Evolutionary conservation across 805 yeast species (phyloP).

Genomic region (Wickerhamomyces xylosicus): DNA sequence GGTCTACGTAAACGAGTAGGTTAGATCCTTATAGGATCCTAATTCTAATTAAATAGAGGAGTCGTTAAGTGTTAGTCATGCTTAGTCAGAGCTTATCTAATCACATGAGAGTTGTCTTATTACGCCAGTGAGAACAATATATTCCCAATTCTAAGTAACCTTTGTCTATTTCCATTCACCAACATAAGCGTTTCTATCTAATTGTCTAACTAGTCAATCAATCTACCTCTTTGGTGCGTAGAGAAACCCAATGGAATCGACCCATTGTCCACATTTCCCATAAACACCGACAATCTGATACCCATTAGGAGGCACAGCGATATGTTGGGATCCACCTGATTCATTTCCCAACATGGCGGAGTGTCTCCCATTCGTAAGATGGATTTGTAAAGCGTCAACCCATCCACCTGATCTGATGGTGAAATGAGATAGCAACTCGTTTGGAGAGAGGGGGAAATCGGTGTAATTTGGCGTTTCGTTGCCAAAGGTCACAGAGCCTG

Average conservation of each 20-base stretch:
- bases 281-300: conserved; percentile 54
- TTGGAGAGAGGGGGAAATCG: conserved; percentile 39
- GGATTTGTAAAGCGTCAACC: conserved; percentile 79
- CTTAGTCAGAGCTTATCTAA: no score
- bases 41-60: no score
- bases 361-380: conserved; percentile 44
- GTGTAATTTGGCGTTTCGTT: conserved; percentile 39
- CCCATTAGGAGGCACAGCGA: conserved; percentile 56
- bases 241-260: conserved; percentile 61
- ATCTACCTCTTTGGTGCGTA: no score
- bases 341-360: conserved; percentile 57
- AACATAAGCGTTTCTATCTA: no score
- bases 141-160: no score
- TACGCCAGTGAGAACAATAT: no score
- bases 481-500: conserved; percentile 31
- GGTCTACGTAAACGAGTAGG: no score
- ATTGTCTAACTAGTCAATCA: no score
- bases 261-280: conserved; percentile 65
- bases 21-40: no score
- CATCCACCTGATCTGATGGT: conserved; percentile 71
- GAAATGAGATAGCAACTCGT: conserved; percentile 53
- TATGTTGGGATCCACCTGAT: conserved; percentile 54
- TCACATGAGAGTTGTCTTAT: no score
- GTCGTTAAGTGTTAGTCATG: no score
- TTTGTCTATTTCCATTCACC: no score